Conservation (phyloP, 73 alveolate genomes). For the Paramecium primaurelia region DNA sequence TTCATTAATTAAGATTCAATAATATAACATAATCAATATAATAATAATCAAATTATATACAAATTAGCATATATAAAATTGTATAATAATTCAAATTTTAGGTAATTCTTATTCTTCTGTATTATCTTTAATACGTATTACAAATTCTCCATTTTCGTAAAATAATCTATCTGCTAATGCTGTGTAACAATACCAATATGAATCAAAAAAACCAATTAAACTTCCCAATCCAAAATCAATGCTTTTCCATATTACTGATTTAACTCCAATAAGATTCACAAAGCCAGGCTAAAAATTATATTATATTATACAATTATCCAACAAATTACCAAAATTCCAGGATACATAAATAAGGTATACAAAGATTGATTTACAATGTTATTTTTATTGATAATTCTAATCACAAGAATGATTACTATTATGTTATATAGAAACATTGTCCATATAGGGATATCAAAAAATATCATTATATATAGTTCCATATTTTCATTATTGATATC, state of each 20-base stretch:
- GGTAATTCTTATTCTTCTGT: neutral
- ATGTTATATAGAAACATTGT: neutral
- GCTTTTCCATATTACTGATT: neutral
- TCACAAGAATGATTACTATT: neutral
- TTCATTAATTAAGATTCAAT: neutral
- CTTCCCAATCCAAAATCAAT: neutral
- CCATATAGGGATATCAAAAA: neutral
- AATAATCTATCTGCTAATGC: neutral
- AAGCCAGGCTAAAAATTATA: neutral
- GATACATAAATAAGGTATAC: neutral
- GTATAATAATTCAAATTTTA: neutral
- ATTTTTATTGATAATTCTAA: neutral
- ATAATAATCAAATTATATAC: neutral
- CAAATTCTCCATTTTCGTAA: neutral
- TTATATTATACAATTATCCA: neutral
- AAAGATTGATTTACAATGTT: neutral
- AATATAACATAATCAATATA: neutral
- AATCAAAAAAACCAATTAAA: neutral
- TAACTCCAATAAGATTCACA: neutral
- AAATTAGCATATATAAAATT: no score
- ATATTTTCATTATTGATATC: neutral
- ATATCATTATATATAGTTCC: neutral
- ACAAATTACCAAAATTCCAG: neutral
- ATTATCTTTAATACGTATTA: neutral
- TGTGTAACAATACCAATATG: neutral